These are phyloP conservation scores for Lasiosphaeria miniovina DNA, from an alignment of 495 filamentous ascomycete species.

Conservation along the genomic window DNA sequence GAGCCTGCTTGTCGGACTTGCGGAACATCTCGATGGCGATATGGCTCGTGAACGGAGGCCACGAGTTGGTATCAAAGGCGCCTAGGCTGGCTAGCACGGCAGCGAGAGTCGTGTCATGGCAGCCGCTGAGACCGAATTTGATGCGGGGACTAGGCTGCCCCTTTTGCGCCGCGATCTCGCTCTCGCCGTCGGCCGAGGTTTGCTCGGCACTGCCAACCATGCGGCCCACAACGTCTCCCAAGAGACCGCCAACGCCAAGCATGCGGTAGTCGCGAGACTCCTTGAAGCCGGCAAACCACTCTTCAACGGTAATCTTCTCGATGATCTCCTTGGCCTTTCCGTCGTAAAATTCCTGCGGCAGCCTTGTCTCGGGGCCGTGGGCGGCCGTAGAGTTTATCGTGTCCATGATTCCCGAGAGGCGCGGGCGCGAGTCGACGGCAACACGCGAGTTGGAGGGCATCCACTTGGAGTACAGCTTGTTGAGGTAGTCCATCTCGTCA, in stretches of 20 bases:
- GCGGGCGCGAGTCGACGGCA: slow-evolving; percentile 78
- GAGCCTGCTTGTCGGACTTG: slow-evolving; percentile 30
- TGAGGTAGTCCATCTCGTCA: slow-evolving; percentile 82
- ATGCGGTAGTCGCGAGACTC: slow-evolving; percentile 81
- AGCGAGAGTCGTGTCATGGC: slow-evolving; percentile 92
- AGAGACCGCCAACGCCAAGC: slow-evolving; percentile 78
- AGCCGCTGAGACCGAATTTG: slow-evolving; percentile 69
- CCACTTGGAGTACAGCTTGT: slow-evolving; percentile 70
- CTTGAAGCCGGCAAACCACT: slow-evolving; percentile 87
- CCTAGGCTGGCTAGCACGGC: slow-evolving; percentile 75
- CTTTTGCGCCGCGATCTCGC: slow-evolving; percentile 49
- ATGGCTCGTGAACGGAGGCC: slow-evolving; percentile 91
- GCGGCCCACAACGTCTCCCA: slow-evolving; percentile 79
- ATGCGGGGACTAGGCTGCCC: slow-evolving; percentile 56
- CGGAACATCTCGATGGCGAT: slow-evolving; percentile 89
- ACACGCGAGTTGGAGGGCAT: slow-evolving; percentile 72
- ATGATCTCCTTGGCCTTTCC: slow-evolving; percentile 63
- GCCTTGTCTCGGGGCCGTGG: slow-evolving; percentile 72
- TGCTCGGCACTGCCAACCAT: slow-evolving; percentile 73
- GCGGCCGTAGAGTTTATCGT: slow-evolving; percentile 85
- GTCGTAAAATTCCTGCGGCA: slow-evolving; percentile 89
- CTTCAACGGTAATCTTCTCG: slow-evolving; percentile 78
- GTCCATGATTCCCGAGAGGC: slow-evolving; percentile 88
- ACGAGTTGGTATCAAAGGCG: slow-evolving; percentile 65
- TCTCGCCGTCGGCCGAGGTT: slow-evolving; percentile 4